Conservation (phyloP, 305 asterid species). For the Coffea humblotiana region DNA sequence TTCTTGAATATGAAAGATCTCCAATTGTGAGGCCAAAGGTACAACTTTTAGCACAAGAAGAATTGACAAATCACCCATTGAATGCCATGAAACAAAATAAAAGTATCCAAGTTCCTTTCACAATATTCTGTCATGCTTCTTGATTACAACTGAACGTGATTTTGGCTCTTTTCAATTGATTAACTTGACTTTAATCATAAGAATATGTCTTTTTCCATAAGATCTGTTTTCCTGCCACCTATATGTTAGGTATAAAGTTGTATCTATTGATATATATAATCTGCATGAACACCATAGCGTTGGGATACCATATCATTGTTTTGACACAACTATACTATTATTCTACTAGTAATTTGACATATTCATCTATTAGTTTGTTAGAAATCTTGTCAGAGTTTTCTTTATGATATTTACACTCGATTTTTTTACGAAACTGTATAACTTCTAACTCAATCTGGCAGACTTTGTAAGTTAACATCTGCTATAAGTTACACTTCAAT, state of each 20-base stretch:
- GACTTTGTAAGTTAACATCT: not conserved
- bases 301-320: too few relatives aligned
- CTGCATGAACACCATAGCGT: too few relatives aligned
- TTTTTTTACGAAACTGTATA: not conserved
- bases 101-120: not conserved
- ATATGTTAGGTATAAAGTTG: not conserved
- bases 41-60: not conserved
- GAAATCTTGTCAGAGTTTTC: not conserved
- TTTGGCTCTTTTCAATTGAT: not conserved
- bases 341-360: too few relatives aligned
- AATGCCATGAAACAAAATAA: not conserved
- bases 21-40: not conserved
- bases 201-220: not conserved
- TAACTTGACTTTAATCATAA: not conserved
- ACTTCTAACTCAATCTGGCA: not conserved
- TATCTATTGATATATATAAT: too few relatives aligned
- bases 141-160: not conserved
- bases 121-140: not conserved
- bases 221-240: not conserved
- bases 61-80: constrained; percentile 2
- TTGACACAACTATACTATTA: too few relatives aligned
- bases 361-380: too few relatives aligned
- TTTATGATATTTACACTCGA: not conserved
- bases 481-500: not conserved
- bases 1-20: not conserved